These are phyloP conservation scores for Edaphochlamys debaryana DNA, from an alignment of 139 green algal species.

Conservation along the genomic window DNA sequence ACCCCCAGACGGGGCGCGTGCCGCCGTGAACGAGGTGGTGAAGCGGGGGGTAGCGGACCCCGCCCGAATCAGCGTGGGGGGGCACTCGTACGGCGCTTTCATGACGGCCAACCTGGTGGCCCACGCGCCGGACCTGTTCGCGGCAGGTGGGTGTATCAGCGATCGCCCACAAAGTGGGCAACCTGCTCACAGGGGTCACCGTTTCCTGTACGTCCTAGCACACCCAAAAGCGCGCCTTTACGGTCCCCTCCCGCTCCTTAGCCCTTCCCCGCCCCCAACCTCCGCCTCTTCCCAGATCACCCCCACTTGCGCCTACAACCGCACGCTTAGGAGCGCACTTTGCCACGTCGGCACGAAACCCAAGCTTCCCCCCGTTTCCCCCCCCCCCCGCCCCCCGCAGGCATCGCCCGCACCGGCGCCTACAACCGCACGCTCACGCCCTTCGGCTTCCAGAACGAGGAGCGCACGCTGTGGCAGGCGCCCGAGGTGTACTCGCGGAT, in stretches of 20 bases:
- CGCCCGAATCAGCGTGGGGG: constrained; percentile 84
- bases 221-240: no score
- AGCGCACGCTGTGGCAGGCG: constrained; percentile 95
- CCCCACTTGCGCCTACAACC: no score
- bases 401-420: constrained; percentile 83
- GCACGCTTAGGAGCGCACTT: no score
- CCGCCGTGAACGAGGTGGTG: constrained; percentile 76
- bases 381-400: no score
- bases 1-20: constrained; percentile 55
- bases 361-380: no score
- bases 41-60: constrained; percentile 82
- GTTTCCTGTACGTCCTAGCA: no score
- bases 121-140: constrained; percentile 91
- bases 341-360: no score
- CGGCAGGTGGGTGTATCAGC: constrained; percentile 75
- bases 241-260: no score
- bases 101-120: constrained; percentile 92
- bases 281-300: no score
- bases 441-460: constrained; percentile 97
- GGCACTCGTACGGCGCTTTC: constrained; percentile 87
- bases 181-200: no score
- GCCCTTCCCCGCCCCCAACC: no score
- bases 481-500: constrained; percentile 93
- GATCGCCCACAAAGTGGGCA: no score
- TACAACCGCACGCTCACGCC: constrained; percentile 98